Conservation (phyloP, 345 rosid species). For the Cardamine occulta region DNA sequence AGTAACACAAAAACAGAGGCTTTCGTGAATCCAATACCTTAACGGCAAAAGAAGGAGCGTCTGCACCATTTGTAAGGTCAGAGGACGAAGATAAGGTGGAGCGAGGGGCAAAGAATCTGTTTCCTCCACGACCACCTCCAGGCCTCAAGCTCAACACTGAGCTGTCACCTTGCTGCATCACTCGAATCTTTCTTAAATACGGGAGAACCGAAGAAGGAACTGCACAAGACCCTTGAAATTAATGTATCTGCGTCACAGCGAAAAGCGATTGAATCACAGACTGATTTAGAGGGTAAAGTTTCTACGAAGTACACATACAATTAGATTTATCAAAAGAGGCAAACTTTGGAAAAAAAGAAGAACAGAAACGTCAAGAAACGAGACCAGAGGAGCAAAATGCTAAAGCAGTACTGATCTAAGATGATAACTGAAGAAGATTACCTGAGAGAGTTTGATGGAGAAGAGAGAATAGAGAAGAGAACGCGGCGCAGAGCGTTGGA, state of each 20-base stretch:
- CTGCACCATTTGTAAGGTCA: slow-evolving; percentile 20
- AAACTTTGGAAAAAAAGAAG: neutral
- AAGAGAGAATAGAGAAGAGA: neutral
- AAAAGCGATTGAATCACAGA: neutral
- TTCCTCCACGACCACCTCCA: slow-evolving; percentile 47
- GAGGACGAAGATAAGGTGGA: slow-evolving; percentile 29
- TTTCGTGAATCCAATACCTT: slow-evolving; percentile 20
- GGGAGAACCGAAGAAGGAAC: neutral
- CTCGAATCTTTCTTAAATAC: slow-evolving; percentile 2
- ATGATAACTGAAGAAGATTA: slow-evolving; percentile 1
- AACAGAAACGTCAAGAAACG: neutral
- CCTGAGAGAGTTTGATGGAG: slow-evolving; percentile 28
- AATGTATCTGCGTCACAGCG: neutral
- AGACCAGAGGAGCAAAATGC: neutral
- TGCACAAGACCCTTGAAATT: slow-evolving; percentile 3
- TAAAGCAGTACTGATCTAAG: neutral
- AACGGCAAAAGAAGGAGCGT: slow-evolving; percentile 38
- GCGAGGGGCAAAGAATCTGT: slow-evolving; percentile 36
- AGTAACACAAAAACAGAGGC: slow-evolving; percentile 1
- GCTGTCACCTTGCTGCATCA: slow-evolving; percentile 41
- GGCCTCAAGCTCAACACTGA: slow-evolving; percentile 45
- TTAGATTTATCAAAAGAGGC: neutral
- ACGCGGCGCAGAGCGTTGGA: slow-evolving; percentile 33
- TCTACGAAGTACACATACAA: neutral
- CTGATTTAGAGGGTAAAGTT: neutral